Evolutionary conservation across 139 green algal species (phyloP).

Genomic region (Astrephomene gubernaculifera): DNA sequence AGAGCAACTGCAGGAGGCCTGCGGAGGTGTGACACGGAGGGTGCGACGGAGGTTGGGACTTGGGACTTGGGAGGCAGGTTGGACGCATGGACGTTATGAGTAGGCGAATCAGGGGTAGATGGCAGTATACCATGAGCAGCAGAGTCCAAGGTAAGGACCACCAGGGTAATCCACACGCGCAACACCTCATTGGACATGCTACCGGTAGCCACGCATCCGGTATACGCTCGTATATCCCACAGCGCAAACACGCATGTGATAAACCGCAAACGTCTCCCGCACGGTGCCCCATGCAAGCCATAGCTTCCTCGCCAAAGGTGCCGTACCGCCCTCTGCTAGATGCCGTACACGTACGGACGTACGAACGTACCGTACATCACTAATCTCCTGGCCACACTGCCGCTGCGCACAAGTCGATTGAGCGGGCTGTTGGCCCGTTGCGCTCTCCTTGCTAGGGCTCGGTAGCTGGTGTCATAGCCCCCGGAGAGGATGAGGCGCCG

Average conservation of each 20-base stretch:
- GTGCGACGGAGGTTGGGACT: background rate
- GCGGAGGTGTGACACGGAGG: background rate
- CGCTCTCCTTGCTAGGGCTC: slow-evolving; percentile 13
- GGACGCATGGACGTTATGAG: background rate
- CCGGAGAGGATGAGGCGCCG: slow-evolving; percentile 53
- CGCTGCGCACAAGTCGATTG: slow-evolving; percentile 11
- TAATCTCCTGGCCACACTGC: slow-evolving; percentile 2
- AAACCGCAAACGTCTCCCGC: background rate
- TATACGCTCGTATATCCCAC: too few relatives aligned
- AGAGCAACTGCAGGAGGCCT: slow-evolving; percentile 47
- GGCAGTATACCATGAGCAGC: background rate
- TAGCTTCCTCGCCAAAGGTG: background rate
- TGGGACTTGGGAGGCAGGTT: too few relatives aligned
- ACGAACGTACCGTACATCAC: slow-evolving; percentile 20
- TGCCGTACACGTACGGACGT: background rate
- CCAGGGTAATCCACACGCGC: background rate
- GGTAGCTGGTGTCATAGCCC: slow-evolving; percentile 74
- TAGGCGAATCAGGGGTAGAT: background rate
- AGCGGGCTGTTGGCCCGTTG: background rate
- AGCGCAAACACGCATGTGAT: background rate
- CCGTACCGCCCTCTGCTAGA: background rate
- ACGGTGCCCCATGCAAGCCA: background rate
- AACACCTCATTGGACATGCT: too few relatives aligned
- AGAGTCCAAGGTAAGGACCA: background rate
- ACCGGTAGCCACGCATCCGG: too few relatives aligned